Conservation (phyloP, 805 yeast species). For the Myxozyma melibiosi region DNA sequence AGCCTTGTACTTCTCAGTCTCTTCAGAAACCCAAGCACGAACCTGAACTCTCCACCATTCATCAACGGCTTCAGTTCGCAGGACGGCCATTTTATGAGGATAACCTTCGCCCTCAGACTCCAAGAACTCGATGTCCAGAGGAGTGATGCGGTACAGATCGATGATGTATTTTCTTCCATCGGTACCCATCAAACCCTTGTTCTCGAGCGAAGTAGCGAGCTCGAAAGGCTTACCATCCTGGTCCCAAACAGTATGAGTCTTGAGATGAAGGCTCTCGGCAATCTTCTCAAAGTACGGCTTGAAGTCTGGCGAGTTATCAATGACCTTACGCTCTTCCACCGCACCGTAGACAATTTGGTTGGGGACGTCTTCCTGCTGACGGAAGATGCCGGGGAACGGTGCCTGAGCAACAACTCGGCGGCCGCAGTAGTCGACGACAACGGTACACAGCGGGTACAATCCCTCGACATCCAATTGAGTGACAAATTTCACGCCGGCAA, state of each 20-base stretch:
- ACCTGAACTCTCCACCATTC: conserved; percentile 83
- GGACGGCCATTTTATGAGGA: conserved; percentile 77
- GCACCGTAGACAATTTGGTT: conserved; percentile 73
- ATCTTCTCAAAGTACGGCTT: conserved; percentile 58
- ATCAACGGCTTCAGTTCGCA: conserved; percentile 87
- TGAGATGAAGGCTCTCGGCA: conserved; percentile 76
- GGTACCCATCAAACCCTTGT: conserved; percentile 82
- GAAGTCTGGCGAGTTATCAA: conserved; percentile 57
- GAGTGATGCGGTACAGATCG: conserved; percentile 82
- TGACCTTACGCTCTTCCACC: conserved; percentile 58
- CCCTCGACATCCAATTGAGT: conserved; percentile 66
- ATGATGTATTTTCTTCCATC: conserved; percentile 84
- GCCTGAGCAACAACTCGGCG: conserved; percentile 88
- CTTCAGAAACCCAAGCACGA: conserved; percentile 53
- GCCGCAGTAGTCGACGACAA: conserved; percentile 90
- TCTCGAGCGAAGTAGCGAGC: conserved; percentile 69
- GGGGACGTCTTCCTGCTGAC: conserved; percentile 45
- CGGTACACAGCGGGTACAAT: conserved; percentile 71
- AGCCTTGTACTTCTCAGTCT: conserved; percentile 51
- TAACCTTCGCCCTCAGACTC: conserved; percentile 57
- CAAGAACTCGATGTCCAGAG: conserved; percentile 76
- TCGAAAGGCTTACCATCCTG: conserved; percentile 50
- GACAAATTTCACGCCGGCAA: conserved; percentile 67
- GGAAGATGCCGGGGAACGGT: conserved; percentile 90
- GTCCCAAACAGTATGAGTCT: conserved; percentile 61